Percentiles rank a stretch among this genome's conserved stretches.
Conservation (phyloP, 805 yeast species). For the Kodamaea kaohsiungensis region DNA sequence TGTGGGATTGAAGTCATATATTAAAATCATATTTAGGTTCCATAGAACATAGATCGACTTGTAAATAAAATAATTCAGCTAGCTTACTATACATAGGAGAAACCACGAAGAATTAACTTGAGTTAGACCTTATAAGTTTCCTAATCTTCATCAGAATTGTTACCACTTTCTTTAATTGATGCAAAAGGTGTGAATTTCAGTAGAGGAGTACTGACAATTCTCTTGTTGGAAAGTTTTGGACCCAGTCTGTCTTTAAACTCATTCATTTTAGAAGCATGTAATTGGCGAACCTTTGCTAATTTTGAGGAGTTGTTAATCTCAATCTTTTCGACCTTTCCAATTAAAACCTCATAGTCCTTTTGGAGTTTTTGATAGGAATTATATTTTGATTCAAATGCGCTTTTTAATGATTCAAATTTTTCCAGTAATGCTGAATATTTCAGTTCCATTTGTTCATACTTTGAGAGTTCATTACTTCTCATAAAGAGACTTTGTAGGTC, state of each 20-base stretch:
- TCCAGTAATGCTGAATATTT: neutral
- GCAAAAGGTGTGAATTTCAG: constrained; percentile 1
- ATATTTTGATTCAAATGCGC: constrained; percentile 25
- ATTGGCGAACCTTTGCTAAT: constrained; percentile 22
- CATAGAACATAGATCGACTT: constrained; percentile 5
- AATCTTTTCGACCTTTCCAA: constrained; percentile 15
- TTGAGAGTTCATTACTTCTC: neutral
- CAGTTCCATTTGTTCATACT: constrained; percentile 11
- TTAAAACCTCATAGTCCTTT: constrained; percentile 21
- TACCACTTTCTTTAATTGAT: neutral
- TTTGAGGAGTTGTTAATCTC: constrained; percentile 7
- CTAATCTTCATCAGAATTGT: constrained; percentile 19
- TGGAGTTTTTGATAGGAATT: constrained; percentile 23
- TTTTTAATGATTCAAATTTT: constrained; percentile 19
- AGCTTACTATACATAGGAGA: no score
- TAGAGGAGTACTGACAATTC: constrained; percentile 31
- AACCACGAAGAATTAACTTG: no score
- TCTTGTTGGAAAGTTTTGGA: constrained; percentile 13
- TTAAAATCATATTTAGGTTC: constrained; percentile 3
- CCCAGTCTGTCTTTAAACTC: constrained; percentile 12
- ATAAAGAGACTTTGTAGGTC: neutral
- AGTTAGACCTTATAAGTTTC: no score
- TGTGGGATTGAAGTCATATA: neutral
- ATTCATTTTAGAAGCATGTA: constrained; percentile 22
- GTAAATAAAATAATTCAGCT: constrained; percentile 10